phyloP scores from a whole-genome alignment of 148 eudicot genomes.

The Silene uniflora region DNA sequence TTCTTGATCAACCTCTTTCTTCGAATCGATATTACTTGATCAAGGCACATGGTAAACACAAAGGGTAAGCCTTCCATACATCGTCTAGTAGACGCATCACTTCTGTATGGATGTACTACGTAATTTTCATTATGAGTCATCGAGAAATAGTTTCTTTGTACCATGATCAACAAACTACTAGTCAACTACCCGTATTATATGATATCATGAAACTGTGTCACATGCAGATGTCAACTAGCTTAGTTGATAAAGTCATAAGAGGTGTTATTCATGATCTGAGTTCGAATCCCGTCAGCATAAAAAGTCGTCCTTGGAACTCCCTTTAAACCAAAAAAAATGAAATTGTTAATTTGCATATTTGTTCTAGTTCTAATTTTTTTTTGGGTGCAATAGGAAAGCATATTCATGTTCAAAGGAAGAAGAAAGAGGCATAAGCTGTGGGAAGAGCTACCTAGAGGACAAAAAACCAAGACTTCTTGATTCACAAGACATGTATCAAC shows the following conservation, averaged over 20 bases:
- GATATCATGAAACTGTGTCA: background rate
- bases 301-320: background rate
- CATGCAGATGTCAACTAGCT: background rate
- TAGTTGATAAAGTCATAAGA: too few relatives aligned
- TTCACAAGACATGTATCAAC: conserved; percentile 56
- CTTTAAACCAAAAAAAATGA: too few relatives aligned
- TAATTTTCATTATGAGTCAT: too few relatives aligned
- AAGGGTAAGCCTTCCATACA: conserved; percentile 15
- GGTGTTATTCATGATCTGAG: too few relatives aligned
- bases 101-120: too few relatives aligned
- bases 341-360: too few relatives aligned
- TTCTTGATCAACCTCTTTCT: conserved; percentile 31
- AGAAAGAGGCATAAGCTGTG: conserved; percentile 38
- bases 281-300: too few relatives aligned
- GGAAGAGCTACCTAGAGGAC: conserved; percentile 30
- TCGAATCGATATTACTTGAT: conserved; percentile 31
- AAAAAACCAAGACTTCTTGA: conserved; percentile 44
- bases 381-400: conserved; percentile 37
- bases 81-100: background rate
- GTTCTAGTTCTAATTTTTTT: background rate
- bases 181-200: too few relatives aligned
- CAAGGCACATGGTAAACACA: conserved; percentile 19
- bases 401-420: conserved; percentile 53
- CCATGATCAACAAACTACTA: too few relatives aligned
- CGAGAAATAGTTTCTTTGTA: too few relatives aligned